A percentile compares a stretch with the other conserved stretches of the same genome.
Evolutionary conservation across 1,139 yeast species (phyloP).

Genomic region (Meyerozyma sp.): DNA sequence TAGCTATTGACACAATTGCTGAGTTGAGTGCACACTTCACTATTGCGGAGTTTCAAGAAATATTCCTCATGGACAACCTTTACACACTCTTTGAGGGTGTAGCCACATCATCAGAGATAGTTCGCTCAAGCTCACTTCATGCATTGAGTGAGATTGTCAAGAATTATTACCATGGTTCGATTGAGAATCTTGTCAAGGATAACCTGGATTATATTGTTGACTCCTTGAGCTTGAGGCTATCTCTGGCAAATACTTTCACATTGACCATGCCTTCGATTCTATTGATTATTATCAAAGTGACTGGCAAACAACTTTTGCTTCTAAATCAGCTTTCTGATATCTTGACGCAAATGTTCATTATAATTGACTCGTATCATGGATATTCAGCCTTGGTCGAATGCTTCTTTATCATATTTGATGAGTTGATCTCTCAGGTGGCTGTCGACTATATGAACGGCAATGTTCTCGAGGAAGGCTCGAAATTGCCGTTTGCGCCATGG

Average conservation of each 20-base stretch:
- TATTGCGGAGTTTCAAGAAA: conserved; percentile 24
- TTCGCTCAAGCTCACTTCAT: conserved; percentile 27
- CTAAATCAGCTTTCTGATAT: conserved; percentile 64
- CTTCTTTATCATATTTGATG: conserved; percentile 66
- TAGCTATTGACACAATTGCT: conserved; percentile 30
- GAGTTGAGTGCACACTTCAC: conserved; percentile 17
- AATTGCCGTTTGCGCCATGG: conserved; percentile 46
- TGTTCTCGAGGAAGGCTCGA: conserved; percentile 9
- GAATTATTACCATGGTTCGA: conserved; percentile 51
- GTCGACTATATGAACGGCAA: conserved; percentile 25
- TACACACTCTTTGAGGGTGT: conserved; percentile 31
- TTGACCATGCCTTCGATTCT: conserved; percentile 72
- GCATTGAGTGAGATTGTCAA: conserved; percentile 37
- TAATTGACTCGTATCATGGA: conserved; percentile 82
- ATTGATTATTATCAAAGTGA: conserved; percentile 58
- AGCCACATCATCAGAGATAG: conserved; percentile 19
- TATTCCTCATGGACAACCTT: conserved; percentile 27
- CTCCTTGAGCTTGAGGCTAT: conserved; percentile 60
- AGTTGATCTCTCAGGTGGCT: conserved; percentile 52
- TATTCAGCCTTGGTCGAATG: conserved; percentile 69
- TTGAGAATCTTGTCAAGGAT: conserved; percentile 49
- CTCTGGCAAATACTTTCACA: conserved; percentile 58
- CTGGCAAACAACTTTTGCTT: conserved; percentile 58
- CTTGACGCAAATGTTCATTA: conserved; percentile 63
- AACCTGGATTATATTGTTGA: conserved; percentile 83